Conservation (phyloP, 2,329 filamentous ascomycete species). For the Colletotrichum salicis region DNA sequence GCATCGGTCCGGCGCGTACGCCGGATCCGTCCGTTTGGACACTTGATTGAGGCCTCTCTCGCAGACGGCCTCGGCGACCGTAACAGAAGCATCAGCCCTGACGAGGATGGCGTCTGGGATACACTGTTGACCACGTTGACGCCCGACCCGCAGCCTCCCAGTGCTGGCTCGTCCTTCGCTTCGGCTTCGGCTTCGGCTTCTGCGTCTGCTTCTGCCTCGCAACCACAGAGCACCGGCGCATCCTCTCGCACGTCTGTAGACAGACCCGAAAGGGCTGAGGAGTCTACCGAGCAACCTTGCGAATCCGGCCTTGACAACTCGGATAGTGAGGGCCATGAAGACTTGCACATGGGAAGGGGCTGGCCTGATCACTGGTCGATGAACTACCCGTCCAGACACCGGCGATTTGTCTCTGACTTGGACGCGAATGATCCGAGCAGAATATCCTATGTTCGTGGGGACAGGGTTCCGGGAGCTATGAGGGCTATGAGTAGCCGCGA, state of each 20-base stretch:
- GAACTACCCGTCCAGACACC: conserved; percentile 35
- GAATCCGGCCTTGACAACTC: conserved; percentile 66
- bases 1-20: neutral
- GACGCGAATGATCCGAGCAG: conserved; percentile 29
- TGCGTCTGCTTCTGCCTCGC: conserved; percentile 52
- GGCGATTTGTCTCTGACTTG: conserved; percentile 31
- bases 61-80: conserved; percentile 86
- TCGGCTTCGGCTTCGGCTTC: conserved; percentile 73
- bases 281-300: conserved; percentile 54
- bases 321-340: conserved; percentile 58
- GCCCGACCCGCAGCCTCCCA: conserved; percentile 83
- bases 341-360: conserved; percentile 1
- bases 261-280: conserved; percentile 50
- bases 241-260: conserved; percentile 61
- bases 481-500: neutral
- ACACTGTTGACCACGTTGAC: conserved; percentile 83
- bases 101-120: conserved; percentile 77
- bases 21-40: conserved; percentile 4
- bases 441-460: conserved; percentile 22
- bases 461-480: neutral
- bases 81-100: conserved; percentile 82
- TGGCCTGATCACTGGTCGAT: conserved; percentile 32
- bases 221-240: conserved; percentile 53
- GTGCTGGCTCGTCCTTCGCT: conserved; percentile 83
- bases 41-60: conserved; percentile 13